Conservation (phyloP, 768 basidiomycete species). For the Tephrocybe sp. region DNA sequence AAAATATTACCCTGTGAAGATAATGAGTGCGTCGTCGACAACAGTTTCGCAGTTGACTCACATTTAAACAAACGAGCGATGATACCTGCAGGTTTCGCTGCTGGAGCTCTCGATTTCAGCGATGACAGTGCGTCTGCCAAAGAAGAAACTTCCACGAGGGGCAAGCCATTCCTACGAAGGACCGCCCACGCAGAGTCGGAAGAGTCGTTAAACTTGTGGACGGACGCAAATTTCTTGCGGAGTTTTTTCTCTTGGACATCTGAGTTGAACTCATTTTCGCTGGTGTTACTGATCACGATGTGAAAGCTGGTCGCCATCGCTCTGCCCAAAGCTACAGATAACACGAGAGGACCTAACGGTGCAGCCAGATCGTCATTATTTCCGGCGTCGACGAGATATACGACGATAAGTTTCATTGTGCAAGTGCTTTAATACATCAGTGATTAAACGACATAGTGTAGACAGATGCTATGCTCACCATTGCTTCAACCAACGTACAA, state of each 20-base stretch:
- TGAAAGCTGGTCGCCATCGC: background rate
- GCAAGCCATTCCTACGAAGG: background rate
- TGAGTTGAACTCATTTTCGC: background rate
- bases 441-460: background rate
- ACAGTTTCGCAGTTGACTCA: too few relatives aligned
- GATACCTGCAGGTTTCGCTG: too few relatives aligned
- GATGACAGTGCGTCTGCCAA: too few relatives aligned
- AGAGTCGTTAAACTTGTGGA: background rate
- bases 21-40: too few relatives aligned
- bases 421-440: background rate
- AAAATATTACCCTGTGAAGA: too few relatives aligned
- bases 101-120: too few relatives aligned
- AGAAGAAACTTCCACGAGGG: too few relatives aligned
- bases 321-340: background rate
- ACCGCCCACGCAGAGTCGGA: background rate
- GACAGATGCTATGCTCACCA: background rate
- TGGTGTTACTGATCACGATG: background rate
- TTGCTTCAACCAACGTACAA: background rate
- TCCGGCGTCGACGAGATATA: background rate
- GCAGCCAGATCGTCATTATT: background rate
- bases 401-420: background rate
- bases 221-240: background rate
- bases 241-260: background rate
- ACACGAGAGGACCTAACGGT: background rate
- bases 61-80: too few relatives aligned